Conservation (phyloP, 495 filamentous ascomycete genomes). For the Neurospora tetraspora region DNA sequence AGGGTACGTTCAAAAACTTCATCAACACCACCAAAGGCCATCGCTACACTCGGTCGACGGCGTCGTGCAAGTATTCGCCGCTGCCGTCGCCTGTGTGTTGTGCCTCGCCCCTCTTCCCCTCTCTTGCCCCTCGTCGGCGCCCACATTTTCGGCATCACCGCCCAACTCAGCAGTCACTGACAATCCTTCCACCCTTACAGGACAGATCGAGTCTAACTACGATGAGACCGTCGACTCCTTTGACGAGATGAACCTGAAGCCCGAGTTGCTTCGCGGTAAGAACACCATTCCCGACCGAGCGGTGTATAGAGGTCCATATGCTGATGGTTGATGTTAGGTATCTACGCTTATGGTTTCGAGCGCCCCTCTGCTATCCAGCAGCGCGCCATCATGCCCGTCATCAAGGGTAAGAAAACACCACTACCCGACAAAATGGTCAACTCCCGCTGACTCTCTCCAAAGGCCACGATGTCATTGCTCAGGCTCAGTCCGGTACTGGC, state of each 20-base stretch:
- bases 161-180: constrained; percentile 8
- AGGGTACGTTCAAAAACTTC: constrained; percentile 50
- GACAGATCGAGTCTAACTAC: constrained; percentile 99
- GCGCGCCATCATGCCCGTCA: constrained; percentile 98
- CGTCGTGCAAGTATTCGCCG: background rate
- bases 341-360: constrained; percentile 99
- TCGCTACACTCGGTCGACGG: background rate
- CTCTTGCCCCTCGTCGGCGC: background rate
- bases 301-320: background rate
- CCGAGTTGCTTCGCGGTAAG: constrained; percentile 94
- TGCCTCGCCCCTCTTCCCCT: background rate
- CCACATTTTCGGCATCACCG: background rate
- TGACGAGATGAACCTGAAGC: constrained; percentile 92
- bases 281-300: background rate
- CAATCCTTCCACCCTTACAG: constrained; percentile 35
- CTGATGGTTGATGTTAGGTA: constrained; percentile 47
- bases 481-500: constrained; percentile 97
- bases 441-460: constrained; percentile 17
- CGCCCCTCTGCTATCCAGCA: constrained; percentile 98
- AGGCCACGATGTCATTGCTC: constrained; percentile 98
- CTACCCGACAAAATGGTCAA: constrained; percentile 5
- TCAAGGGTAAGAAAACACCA: constrained; percentile 72
- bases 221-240: constrained; percentile 99
- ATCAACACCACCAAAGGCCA: background rate
- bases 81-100: background rate